phyloP scores from a whole-genome alignment of 2,329 filamentous ascomycete genomes.

The Ophiocordyceps camponoti-rufipedis region DNA sequence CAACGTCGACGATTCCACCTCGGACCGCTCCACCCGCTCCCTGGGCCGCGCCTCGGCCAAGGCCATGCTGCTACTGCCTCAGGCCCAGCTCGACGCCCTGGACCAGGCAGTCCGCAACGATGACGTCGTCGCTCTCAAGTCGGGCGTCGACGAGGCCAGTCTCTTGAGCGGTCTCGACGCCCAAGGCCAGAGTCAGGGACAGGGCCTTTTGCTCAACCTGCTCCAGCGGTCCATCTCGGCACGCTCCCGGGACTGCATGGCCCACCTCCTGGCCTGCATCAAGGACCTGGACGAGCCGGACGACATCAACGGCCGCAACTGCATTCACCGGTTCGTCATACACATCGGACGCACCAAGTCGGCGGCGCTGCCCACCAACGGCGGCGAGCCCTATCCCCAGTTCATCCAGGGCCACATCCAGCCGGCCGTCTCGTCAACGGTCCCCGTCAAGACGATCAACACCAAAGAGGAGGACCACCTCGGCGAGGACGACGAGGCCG shows the following conservation, averaged over 20 bases:
- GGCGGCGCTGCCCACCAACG: conserved; percentile 19
- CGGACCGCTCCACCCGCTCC: conserved; percentile 56
- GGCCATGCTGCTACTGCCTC: conserved; percentile 53
- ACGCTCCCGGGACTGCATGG: conserved; percentile 50
- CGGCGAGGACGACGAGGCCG: conserved; percentile 52
- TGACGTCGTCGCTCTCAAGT: conserved; percentile 36
- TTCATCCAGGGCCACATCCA: conserved; percentile 59
- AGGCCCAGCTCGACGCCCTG: conserved; percentile 48
- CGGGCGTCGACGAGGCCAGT: conserved; percentile 39
- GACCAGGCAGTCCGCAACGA: conserved; percentile 57
- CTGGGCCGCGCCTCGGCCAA: conserved; percentile 61
- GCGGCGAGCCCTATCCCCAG: conserved; percentile 30
- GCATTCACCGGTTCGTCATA: conserved; percentile 81
- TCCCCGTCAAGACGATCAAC: conserved; percentile 39
- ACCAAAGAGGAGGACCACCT: conserved; percentile 50
- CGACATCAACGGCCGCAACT: conserved; percentile 88
- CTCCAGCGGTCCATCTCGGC: conserved; percentile 60
- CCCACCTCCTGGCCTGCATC: conserved; percentile 49
- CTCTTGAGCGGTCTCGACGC: conserved; percentile 7
- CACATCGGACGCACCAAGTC: conserved; percentile 66
- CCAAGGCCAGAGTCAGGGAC: conserved; percentile 20
- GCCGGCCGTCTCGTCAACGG: conserved; percentile 51
- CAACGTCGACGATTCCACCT: conserved; percentile 55
- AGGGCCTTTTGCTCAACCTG: conserved; percentile 59
- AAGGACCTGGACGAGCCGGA: conserved; percentile 66